phyloP scores from a whole-genome alignment of 306 rosid species.

The Dicorynia guianensis region DNA sequence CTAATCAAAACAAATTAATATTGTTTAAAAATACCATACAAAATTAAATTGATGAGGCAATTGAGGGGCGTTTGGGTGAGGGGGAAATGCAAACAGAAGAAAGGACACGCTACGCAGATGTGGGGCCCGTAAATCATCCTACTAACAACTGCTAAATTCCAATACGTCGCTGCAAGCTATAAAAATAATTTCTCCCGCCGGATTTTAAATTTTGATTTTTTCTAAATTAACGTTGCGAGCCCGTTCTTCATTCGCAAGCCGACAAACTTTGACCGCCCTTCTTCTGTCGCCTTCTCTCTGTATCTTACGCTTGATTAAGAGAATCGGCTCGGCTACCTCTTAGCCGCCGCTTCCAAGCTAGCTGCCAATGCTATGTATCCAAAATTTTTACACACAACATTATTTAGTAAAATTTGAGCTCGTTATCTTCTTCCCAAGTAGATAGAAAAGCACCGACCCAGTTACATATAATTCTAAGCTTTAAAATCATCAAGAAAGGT shows the following conservation, averaged over 20 bases:
- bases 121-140: constrained; percentile 65
- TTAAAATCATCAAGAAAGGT: too few relatives aligned
- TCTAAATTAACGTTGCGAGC: constrained; percentile 55
- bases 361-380: too few relatives aligned
- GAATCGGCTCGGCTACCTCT: constrained; percentile 10
- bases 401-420: too few relatives aligned
- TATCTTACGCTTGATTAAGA: constrained; percentile 18
- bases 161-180: constrained; percentile 48
- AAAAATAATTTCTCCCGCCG: constrained; percentile 45
- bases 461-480: too few relatives aligned
- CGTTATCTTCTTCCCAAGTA: too few relatives aligned
- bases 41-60: not conserved
- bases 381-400: too few relatives aligned
- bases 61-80: constrained; percentile 15
- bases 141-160: constrained; percentile 59
- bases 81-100: constrained; percentile 51
- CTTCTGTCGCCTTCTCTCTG: constrained; percentile 57
- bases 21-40: constrained; percentile 27
- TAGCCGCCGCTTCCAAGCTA: constrained; percentile 2
- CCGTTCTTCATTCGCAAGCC: constrained; percentile 55
- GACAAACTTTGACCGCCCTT: constrained; percentile 71
- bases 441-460: too few relatives aligned
- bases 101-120: constrained; percentile 52
- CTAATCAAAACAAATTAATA: constrained; percentile 47
- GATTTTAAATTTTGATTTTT: constrained; percentile 39